Evolutionary conservation across 805 yeast species (phyloP), one percentile per base, ranked within the genome.

Genomic region (Barnettozyma sucrosica): DNA sequence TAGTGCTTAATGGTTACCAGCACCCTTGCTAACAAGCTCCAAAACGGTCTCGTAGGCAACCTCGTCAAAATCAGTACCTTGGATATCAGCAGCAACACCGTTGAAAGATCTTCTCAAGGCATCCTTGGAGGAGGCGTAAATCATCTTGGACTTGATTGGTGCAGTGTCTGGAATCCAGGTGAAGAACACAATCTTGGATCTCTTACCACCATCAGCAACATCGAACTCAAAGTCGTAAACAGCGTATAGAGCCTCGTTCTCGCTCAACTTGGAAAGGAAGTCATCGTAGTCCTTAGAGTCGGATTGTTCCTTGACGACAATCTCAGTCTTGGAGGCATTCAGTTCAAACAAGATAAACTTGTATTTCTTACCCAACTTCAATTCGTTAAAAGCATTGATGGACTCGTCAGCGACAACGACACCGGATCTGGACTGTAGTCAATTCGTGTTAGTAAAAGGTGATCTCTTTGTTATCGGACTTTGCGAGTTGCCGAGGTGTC

Each of bases 151-250:
- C 76, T 95, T 85, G 63, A 93, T 83, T 53, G 93, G 89, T 47
- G 98, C 97, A 53, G 95, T 88, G 67, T 93, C 99, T 63, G 99
- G 99, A 53, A 97, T 83, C 99, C 99, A 93, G 57, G 93, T 86
- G 75, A 72, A 70, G 74, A 81, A 72, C 39, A 80, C 74, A 54
- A 81, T 76, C 68, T 80, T 82, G 56, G 83, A 79, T 77, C 96
- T 86, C 79, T 89, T 89, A 67, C 99, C 99, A 71, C 92, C 98
- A 61, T 89, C 90, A 45, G 79, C 81, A 51, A 88, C 74, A 70
- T 89, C 96, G 71, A 90, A 93, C 74, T 92, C 97, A 62, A 93
- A 92, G 73, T 92, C 98, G 73, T 89, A 93, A 48, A 93, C 82
- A 51, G 98, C 99, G 69, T 93, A 93, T 69, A 90, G 82, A 73